phyloP scores from a whole-genome alignment of 2,329 filamentous ascomycete genomes.

The Phialemoniopsis sp. region DNA sequence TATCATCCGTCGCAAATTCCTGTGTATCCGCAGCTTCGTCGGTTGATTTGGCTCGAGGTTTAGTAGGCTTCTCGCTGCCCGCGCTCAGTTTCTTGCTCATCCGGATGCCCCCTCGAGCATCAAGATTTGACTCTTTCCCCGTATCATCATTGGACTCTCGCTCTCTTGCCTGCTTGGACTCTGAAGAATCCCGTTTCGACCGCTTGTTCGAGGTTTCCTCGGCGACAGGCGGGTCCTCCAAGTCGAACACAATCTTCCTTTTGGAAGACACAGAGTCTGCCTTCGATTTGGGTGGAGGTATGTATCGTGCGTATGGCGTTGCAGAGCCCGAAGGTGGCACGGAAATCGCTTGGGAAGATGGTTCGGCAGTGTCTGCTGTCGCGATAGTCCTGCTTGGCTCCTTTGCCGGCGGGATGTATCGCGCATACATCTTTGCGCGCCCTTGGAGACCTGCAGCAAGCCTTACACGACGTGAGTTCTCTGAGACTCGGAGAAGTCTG shows the following conservation, averaged over 20 bases:
- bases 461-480: too few species aligned
- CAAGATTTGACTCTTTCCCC: slow-evolving; percentile 15
- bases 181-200: slow-evolving; percentile 2
- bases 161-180: slow-evolving; percentile 4
- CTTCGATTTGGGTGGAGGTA: slow-evolving; percentile 5
- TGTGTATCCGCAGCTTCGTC: slow-evolving; percentile 20
- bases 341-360: slow-evolving; percentile 7
- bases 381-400: slow-evolving; percentile 5
- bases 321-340: slow-evolving; percentile 1
- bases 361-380: slow-evolving; percentile 10
- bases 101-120: slow-evolving; percentile 14
- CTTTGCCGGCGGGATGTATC: slow-evolving; percentile 30
- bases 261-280: slow-evolving; percentile 3
- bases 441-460: too few species aligned
- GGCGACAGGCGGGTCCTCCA: slow-evolving; percentile 10
- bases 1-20: slow-evolving; percentile 13
- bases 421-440: slow-evolving; percentile 20
- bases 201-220: neutral
- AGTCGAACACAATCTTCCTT: slow-evolving; percentile 18
- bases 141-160: neutral
- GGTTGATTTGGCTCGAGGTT: slow-evolving; percentile 18
- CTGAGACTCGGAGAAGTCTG: too few species aligned
- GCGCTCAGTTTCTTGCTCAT: slow-evolving; percentile 22
- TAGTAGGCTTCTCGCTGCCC: neutral
- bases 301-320: slow-evolving; percentile 9